phyloP scores from a whole-genome alignment of 2,329 filamentous ascomycete species.

The Scedosporium boydii region DNA sequence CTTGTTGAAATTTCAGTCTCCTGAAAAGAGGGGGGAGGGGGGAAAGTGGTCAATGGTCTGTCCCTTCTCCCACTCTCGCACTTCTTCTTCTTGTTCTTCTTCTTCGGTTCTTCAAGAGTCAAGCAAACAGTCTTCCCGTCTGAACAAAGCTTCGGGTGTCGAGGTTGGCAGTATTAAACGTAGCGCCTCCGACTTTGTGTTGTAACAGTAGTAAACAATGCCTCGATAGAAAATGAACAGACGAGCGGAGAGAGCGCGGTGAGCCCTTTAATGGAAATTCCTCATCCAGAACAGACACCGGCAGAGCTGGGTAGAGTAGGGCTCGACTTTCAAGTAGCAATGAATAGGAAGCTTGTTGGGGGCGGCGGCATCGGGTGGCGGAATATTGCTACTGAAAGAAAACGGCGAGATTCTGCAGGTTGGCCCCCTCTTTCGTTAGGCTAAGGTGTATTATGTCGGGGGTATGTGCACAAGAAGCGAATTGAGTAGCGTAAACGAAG shows the following conservation, averaged over 20 bases:
- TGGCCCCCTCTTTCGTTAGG: not conserved
- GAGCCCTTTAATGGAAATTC: not conserved
- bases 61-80: not conserved
- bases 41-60: not conserved
- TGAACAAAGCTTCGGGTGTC: not conserved
- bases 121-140: not conserved
- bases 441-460: not conserved
- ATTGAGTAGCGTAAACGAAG: not conserved
- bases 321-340: not conserved
- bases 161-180: not conserved
- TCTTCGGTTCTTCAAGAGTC: not conserved
- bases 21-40: not conserved
- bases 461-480: not conserved
- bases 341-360: not conserved
- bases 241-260: not conserved
- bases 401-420: slow-evolving; percentile 1
- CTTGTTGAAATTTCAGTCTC: not conserved
- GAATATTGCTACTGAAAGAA: not conserved
- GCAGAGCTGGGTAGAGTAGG: not conserved
- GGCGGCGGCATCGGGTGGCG: not conserved
- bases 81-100: not conserved
- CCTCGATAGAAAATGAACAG: not conserved
- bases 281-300: not conserved
- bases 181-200: not conserved
- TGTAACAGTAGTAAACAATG: not conserved